Percentiles rank a stretch among this genome's conserved stretches.
Evolutionary conservation across 257 asterid species (phyloP).

Genomic region (Fraxinus americana): DNA sequence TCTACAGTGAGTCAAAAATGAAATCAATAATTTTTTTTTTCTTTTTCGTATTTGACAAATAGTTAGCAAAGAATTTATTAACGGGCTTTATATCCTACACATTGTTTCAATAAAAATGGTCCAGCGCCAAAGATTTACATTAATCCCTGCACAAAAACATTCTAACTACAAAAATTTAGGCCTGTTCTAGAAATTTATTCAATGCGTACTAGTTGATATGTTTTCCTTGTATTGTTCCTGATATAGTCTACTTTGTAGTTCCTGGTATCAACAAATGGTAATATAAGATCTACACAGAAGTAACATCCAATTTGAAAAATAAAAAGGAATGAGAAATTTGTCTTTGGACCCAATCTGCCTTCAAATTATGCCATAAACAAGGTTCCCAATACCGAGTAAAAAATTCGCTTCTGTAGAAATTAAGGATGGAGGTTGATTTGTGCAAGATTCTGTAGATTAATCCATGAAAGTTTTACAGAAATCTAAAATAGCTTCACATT

Average conservation of each 20-base stretch:
- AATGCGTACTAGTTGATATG: neutral
- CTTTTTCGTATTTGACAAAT: no score
- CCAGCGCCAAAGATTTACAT: neutral
- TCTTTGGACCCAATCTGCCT: neutral
- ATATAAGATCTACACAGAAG: neutral
- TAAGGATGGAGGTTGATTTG: neutral
- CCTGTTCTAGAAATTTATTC: neutral
- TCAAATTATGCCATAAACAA: neutral
- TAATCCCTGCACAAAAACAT: conserved; percentile 1
- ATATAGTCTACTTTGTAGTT: neutral
- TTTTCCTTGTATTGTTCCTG: neutral
- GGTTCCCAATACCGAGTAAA: neutral
- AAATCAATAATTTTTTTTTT: no score
- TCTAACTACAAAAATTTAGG: neutral
- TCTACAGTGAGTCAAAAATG: neutral
- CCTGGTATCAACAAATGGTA: neutral
- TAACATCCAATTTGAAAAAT: neutral
- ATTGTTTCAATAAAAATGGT: neutral
- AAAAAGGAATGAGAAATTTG: neutral
- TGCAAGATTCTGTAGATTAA: neutral
- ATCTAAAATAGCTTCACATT: neutral
- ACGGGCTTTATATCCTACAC: neutral
- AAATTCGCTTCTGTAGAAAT: neutral
- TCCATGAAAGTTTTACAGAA: neutral
- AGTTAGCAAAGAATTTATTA: no score